Conservation (phyloP, 108 stramenopile species). For the Asterionellopsis glacialis region DNA sequence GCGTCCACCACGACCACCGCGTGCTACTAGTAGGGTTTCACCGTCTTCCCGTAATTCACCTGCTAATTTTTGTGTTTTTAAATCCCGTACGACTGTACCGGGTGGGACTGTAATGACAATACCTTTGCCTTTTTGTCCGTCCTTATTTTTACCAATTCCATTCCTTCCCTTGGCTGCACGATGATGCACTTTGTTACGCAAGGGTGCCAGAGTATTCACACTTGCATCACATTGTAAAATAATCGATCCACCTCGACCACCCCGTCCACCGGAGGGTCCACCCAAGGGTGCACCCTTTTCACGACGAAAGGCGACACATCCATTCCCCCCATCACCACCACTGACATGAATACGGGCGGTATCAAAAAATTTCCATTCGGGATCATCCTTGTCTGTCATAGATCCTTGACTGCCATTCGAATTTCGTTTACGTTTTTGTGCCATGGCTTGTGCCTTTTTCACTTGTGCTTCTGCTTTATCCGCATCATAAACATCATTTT, state of each 20-base stretch:
- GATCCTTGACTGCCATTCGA: not conserved
- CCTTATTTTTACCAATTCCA: conserved; percentile 82
- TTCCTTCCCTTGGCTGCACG: conserved; percentile 71
- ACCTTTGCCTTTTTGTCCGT: conserved; percentile 72
- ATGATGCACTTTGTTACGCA: conserved; percentile 78
- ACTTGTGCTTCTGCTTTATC: conserved; percentile 24
- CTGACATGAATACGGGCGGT: conserved; percentile 83
- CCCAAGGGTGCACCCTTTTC: conserved; percentile 89
- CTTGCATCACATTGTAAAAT: conserved; percentile 72
- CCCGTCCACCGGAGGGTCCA: conserved; percentile 89
- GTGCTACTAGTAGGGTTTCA: conserved; percentile 80
- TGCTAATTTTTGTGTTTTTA: conserved; percentile 77
- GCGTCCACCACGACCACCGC: conserved; percentile 91
- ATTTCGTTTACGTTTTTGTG: conserved; percentile 14
- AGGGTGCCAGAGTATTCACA: conserved; percentile 84
- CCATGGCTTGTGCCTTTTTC: conserved; percentile 9
- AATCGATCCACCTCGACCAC: conserved; percentile 84
- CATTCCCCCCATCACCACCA: conserved; percentile 92
- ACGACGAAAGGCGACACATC: conserved; percentile 91
- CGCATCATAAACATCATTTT: conserved; percentile 25
- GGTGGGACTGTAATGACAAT: conserved; percentile 80
- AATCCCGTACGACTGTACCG: conserved; percentile 90
- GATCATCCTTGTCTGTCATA: conserved; percentile 33
- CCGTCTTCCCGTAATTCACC: conserved; percentile 84
- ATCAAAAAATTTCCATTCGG: conserved; percentile 93